Evolutionary conservation across 495 filamentous ascomycete genomes (phyloP).

Genomic region (Hyaloscypha hepaticicola): DNA sequence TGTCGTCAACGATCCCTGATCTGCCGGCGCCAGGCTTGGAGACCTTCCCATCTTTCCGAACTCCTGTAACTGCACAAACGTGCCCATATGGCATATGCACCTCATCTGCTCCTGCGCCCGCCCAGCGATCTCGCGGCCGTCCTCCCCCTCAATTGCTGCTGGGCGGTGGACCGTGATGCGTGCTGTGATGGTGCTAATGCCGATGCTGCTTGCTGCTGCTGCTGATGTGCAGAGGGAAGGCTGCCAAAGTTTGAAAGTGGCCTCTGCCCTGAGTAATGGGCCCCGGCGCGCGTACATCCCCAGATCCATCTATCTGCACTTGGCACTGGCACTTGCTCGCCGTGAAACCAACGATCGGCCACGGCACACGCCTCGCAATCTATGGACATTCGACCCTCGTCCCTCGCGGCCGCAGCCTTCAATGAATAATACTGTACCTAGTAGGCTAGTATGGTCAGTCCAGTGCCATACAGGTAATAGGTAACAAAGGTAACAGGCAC

Average conservation of each 20-base stretch:
- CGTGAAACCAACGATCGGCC: not conserved
- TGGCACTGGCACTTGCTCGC: not conserved
- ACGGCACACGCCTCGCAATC: slow-evolving; percentile 3
- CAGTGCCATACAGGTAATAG: too few relatives aligned
- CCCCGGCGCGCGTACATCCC: not conserved
- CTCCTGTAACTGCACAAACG: slow-evolving; percentile 1
- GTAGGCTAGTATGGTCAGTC: too few relatives aligned
- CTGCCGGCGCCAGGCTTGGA: slow-evolving; percentile 24
- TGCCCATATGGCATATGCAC: slow-evolving; percentile 22
- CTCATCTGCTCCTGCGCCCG: slow-evolving; percentile 10
- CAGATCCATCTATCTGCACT: too few relatives aligned
- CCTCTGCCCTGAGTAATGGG: not conserved
- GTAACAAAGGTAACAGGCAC: too few relatives aligned
- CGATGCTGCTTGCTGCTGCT: not conserved
- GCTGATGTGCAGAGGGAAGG: not conserved
- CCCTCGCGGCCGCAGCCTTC: not conserved
- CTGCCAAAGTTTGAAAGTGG: not conserved
- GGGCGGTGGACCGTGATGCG: not conserved
- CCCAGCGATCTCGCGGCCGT: not conserved
- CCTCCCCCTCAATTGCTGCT: not conserved
- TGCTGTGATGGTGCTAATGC: not conserved
- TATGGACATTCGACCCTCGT: not conserved
- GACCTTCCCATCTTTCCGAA: slow-evolving; percentile 26
- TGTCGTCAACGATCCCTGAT: slow-evolving; percentile 15
- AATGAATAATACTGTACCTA: not conserved